A percentile compares a stretch with the other conserved stretches of the same genome.
These are phyloP conservation scores for Niebla homalea DNA, from an alignment of 495 filamentous ascomycete species.

Conservation along the genomic window DNA sequence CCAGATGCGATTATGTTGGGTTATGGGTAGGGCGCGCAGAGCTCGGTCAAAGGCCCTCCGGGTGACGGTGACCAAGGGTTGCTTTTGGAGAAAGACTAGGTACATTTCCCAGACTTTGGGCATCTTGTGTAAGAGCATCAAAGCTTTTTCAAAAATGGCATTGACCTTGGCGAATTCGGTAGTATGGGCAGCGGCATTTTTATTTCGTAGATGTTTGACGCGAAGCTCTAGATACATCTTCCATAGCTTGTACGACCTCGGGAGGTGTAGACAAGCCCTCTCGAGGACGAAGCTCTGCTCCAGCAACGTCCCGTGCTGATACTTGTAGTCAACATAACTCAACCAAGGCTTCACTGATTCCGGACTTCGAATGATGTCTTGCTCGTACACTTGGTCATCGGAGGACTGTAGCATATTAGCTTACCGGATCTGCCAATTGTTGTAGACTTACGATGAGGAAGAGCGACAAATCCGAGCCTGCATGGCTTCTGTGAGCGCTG, in stretches of 20 bases:
- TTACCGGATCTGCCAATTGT: constrained; percentile 1
- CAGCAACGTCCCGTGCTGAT: constrained; percentile 69
- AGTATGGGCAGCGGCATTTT: constrained; percentile 71
- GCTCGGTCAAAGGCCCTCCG: constrained; percentile 88
- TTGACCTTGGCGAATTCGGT: constrained; percentile 89
- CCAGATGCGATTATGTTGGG: constrained; percentile 97
- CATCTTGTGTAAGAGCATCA: constrained; percentile 98
- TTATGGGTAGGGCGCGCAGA: constrained; percentile 84
- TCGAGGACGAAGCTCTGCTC: constrained; percentile 93
- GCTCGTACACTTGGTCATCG: constrained; percentile 89
- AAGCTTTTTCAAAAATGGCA: constrained; percentile 81
- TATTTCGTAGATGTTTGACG: constrained; percentile 64
- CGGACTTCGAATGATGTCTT: constrained; percentile 78
- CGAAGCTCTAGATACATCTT: constrained; percentile 93
- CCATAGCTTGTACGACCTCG: constrained; percentile 96
- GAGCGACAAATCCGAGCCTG: constrained; percentile 44
- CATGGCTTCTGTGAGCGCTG: constrained; percentile 9
- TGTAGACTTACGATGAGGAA: constrained; percentile 60
- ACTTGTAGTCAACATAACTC: constrained; percentile 84
- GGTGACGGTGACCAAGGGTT: constrained; percentile 84
- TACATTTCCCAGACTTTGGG: constrained; percentile 98
- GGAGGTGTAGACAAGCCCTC: constrained; percentile 75
- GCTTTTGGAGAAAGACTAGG: constrained; percentile 75
- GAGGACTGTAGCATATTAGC: constrained; percentile 42
- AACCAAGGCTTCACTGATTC: constrained; percentile 91